phyloP scores from a whole-genome alignment of 148 eudicot genomes.

The Camellia japonica region DNA sequence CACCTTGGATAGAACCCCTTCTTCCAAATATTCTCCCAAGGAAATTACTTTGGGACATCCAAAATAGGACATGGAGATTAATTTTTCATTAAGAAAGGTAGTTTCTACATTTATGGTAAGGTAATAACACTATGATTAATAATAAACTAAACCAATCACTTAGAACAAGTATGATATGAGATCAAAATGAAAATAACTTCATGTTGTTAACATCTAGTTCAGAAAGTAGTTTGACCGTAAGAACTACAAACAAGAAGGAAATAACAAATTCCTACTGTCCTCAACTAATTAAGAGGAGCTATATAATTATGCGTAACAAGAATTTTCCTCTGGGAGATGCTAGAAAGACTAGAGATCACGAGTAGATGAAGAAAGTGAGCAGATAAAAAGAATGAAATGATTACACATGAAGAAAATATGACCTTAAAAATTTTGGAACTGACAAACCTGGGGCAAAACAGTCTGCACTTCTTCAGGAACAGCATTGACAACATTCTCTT shows the following conservation, averaged over 20 bases:
- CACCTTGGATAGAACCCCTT: too few species aligned
- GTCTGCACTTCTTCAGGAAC: slow-evolving; percentile 92
- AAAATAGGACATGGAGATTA: too few species aligned
- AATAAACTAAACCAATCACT: background rate
- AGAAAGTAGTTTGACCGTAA: too few species aligned
- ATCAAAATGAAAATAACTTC: too few species aligned
- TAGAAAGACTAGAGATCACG: background rate
- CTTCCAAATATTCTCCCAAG: too few species aligned
- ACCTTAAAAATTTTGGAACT: background rate
- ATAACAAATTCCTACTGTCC: background rate
- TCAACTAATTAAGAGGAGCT: background rate
- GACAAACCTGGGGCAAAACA: slow-evolving; percentile 86
- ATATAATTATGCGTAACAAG: background rate
- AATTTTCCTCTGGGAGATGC: background rate
- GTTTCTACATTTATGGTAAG: background rate
- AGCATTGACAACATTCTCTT: slow-evolving; percentile 59
- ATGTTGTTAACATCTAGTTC: too few species aligned
- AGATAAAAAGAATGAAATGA: background rate
- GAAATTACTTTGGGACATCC: too few species aligned
- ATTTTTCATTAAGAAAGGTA: background rate
- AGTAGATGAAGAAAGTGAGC: background rate
- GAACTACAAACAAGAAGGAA: too few species aligned
- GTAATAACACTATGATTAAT: background rate
- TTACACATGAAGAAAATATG: background rate
- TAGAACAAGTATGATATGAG: too few species aligned